Percentiles rank a stretch among this genome's conserved stretches.
These are phyloP conservation scores for Solanum pennellii DNA, from an alignment of 257 asterid genomes.

Conservation along the genomic window DNA sequence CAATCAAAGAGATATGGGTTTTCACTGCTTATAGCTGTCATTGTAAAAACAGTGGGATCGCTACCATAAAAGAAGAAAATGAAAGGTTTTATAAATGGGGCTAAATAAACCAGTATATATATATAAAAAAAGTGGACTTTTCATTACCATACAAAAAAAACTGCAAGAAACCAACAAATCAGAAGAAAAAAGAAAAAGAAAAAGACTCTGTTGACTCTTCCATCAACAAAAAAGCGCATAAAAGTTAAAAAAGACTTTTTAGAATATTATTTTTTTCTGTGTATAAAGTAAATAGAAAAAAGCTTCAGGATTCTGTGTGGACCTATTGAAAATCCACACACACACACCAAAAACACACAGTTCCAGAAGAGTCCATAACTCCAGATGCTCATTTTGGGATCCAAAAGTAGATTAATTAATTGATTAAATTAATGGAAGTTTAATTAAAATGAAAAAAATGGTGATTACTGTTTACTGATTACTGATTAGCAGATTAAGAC, in stretches of 20 bases:
- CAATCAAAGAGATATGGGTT: constrained; percentile 20
- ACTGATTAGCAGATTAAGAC: constrained; percentile 18
- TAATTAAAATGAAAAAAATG: not conserved
- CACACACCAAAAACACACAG: not conserved
- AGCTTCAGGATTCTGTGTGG: constrained; percentile 5
- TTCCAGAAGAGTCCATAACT: not conserved
- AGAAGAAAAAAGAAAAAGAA: not conserved
- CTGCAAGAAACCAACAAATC: not conserved
- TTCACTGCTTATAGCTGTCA: constrained; percentile 33
- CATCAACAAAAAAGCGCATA: not conserved
- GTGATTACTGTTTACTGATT: not conserved
- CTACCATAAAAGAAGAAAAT: constrained; percentile 24
- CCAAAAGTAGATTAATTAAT: not conserved
- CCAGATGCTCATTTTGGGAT: constrained; percentile 13
- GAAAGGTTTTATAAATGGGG: constrained; percentile 9
- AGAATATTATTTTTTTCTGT: not conserved
- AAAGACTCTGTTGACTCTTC: not conserved
- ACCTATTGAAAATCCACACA: not conserved
- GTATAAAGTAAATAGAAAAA: not conserved
- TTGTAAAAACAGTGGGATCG: not conserved
- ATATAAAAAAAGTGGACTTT: constrained; percentile 17
- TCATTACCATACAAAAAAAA: constrained; percentile 25
- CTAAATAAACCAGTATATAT: not conserved
- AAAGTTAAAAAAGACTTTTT: not conserved
- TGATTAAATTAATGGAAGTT: not conserved